Evolutionary conservation across 164 flowering plant species (phyloP).

Genomic region (Paratinospora sagittata): DNA sequence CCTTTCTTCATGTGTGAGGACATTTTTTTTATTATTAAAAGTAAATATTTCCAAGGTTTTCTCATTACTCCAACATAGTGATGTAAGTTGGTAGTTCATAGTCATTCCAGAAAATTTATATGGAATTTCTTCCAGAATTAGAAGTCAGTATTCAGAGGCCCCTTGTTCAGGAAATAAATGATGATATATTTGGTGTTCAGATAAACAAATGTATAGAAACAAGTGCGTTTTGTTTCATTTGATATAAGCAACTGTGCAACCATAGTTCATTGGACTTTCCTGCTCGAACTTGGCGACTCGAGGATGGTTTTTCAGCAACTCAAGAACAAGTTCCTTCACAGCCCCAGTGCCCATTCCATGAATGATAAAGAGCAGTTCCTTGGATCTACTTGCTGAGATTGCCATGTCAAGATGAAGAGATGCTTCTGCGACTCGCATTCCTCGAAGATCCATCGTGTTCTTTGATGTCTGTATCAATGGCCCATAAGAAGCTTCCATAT

Average conservation of each 20-base stretch:
- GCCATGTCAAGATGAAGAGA: constrained; percentile 49
- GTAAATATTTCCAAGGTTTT: no score
- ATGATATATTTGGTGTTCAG: no score
- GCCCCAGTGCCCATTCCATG: constrained; percentile 93
- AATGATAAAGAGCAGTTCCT: constrained; percentile 57
- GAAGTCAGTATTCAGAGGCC: no score
- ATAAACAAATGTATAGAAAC: no score
- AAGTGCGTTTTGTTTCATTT: constrained; percentile 34
- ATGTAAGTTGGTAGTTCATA: no score
- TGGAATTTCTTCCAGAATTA: no score
- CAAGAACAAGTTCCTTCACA: constrained; percentile 56
- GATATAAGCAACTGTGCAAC: constrained; percentile 79
- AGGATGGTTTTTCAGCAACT: constrained; percentile 55
- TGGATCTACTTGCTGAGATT: constrained; percentile 35
- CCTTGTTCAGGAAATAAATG: no score
- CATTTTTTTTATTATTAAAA: no score
- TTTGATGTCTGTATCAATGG: constrained; percentile 66
- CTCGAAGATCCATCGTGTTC: constrained; percentile 82
- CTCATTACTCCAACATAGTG: no score
- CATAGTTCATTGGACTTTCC: constrained; percentile 77
- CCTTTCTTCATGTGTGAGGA: no score
- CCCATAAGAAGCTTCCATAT: constrained; percentile 37
- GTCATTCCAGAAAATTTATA: no score
- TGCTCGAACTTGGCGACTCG: constrained; percentile 70
- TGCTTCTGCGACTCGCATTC: constrained; percentile 86